phyloP scores from a whole-genome alignment of 1,139 yeast genomes.

The Yamadazyma kanchanaburiensis region DNA sequence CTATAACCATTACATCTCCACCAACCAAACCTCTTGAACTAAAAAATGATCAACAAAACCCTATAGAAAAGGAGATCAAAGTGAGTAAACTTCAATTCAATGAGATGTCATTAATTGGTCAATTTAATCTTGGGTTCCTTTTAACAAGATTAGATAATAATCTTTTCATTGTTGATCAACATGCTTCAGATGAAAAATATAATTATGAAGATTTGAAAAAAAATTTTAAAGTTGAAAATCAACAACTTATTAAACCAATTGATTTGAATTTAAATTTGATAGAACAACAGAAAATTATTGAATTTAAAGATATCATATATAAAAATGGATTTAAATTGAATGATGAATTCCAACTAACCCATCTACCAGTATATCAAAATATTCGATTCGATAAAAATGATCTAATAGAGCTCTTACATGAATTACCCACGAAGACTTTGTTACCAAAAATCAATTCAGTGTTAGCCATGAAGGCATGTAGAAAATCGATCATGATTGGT shows the following conservation, averaged over 20 bases:
- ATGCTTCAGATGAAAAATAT: slow-evolving; percentile 93
- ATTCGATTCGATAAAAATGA: slow-evolving; percentile 66
- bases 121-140: slow-evolving; percentile 88
- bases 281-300: slow-evolving; percentile 71
- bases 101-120: slow-evolving; percentile 80
- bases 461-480: slow-evolving; percentile 93
- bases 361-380: slow-evolving; percentile 74
- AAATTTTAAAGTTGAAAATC: slow-evolving; percentile 45
- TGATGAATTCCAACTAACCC: slow-evolving; percentile 35
- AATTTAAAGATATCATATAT: slow-evolving; percentile 53
- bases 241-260: slow-evolving; percentile 68
- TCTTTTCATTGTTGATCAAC: slow-evolving; percentile 89
- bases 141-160: slow-evolving; percentile 58
- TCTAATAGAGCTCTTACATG: slow-evolving; percentile 65
- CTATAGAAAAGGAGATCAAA: slow-evolving; percentile 47
- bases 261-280: slow-evolving; percentile 64
- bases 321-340: slow-evolving; percentile 70
- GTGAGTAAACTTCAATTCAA: slow-evolving; percentile 64
- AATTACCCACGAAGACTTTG: slow-evolving; percentile 16
- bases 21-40: background rate
- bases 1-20: background rate
- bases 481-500: slow-evolving; percentile 94
- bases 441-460: slow-evolving; percentile 69
- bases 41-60: background rate
- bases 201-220: slow-evolving; percentile 76